Percentiles rank a stretch among this genome's conserved stretches.
These are phyloP conservation scores for Mortierella polycephala DNA, from an alignment of 371 early-diverging fungal genomes.

Conservation along the genomic window DNA sequence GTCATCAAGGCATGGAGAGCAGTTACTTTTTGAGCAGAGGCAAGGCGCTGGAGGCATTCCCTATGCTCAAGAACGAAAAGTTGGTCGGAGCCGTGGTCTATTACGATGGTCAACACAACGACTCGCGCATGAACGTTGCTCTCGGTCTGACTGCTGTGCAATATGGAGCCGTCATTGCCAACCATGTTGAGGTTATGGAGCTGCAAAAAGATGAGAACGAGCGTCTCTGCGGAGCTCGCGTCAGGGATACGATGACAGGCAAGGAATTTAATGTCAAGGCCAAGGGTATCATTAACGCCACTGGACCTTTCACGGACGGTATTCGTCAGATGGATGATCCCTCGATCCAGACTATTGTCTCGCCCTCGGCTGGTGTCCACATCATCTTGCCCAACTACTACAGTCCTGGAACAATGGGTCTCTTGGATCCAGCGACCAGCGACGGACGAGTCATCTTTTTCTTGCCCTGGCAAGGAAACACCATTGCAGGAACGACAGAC, in stretches of 20 bases:
- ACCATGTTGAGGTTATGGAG: slow-evolving; percentile 93
- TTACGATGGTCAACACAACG: slow-evolving; percentile 99
- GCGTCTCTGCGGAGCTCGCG: slow-evolving; percentile 83
- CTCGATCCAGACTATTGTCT: slow-evolving; percentile 83
- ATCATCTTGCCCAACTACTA: slow-evolving; percentile 96
- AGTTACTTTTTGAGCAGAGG: slow-evolving; percentile 89
- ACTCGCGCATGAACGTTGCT: slow-evolving; percentile 98
- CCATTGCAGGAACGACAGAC: slow-evolving; percentile 99
- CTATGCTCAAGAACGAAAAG: slow-evolving; percentile 92
- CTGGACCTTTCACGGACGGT: slow-evolving; percentile 82
- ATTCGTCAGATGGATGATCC: slow-evolving; percentile 91
- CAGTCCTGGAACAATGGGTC: slow-evolving; percentile 95
- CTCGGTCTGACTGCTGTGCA: slow-evolving; percentile 94
- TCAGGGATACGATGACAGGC: slow-evolving; percentile 91
- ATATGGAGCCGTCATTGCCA: slow-evolving; percentile 95
- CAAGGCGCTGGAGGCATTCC: slow-evolving; percentile 94
- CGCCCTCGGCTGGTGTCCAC: slow-evolving; percentile 97
- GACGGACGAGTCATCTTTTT: slow-evolving; percentile 99
- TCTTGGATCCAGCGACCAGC: slow-evolving; percentile 96
- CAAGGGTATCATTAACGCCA: slow-evolving; percentile 97
- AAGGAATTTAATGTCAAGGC: slow-evolving; percentile 89
- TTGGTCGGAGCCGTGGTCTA: slow-evolving; percentile 97
- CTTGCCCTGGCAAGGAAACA: slow-evolving; percentile 98
- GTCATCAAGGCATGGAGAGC: slow-evolving; percentile 86
- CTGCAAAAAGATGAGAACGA: slow-evolving; percentile 81